Percentiles rank a stretch among this genome's conserved stretches.
Conservation (phyloP, 169 alveolate genomes). For the Cryptosporidium canis region DNA sequence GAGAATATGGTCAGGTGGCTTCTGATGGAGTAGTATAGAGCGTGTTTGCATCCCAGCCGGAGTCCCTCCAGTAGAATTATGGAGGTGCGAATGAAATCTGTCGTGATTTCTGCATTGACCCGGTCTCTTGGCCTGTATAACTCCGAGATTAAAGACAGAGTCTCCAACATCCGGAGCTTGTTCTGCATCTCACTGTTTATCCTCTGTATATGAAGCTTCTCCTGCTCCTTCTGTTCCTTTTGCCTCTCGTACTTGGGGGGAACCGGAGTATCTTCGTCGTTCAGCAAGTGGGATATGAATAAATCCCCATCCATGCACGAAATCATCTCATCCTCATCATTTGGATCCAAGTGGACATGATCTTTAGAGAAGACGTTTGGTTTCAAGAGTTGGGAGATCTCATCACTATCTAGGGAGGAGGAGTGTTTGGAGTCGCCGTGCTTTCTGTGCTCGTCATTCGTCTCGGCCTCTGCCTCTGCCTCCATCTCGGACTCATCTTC, state of each 20-base stretch:
- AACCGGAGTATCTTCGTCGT: conserved; percentile 25
- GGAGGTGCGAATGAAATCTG: conserved; percentile 12
- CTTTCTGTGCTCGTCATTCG: not conserved
- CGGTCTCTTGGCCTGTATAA: not conserved
- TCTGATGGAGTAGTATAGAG: conserved; percentile 45
- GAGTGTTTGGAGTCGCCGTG: not conserved
- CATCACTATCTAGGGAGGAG: not conserved
- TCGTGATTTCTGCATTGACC: not conserved
- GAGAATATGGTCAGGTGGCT: conserved; percentile 9
- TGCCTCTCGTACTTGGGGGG: conserved; percentile 57
- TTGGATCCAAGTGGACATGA: not conserved
- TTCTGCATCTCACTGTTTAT: conserved; percentile 56
- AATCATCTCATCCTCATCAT: conserved; percentile 14
- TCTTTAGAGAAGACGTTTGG: not conserved
- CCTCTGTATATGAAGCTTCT: conserved; percentile 31
- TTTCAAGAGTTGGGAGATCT: not conserved
- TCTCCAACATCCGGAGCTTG: conserved; percentile 48
- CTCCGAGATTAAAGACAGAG: conserved; percentile 18
- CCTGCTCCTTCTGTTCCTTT: conserved; percentile 26
- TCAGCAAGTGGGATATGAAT: conserved; percentile 6
- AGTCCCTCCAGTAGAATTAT: conserved; percentile 34
- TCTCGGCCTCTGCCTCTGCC: not conserved
- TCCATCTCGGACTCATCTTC: not conserved
- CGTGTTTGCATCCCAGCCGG: conserved; percentile 50
- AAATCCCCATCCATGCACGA: not conserved